Evolutionary conservation across 495 filamentous ascomycete genomes (phyloP).

Genomic region (Venustampulla echinocandica): DNA sequence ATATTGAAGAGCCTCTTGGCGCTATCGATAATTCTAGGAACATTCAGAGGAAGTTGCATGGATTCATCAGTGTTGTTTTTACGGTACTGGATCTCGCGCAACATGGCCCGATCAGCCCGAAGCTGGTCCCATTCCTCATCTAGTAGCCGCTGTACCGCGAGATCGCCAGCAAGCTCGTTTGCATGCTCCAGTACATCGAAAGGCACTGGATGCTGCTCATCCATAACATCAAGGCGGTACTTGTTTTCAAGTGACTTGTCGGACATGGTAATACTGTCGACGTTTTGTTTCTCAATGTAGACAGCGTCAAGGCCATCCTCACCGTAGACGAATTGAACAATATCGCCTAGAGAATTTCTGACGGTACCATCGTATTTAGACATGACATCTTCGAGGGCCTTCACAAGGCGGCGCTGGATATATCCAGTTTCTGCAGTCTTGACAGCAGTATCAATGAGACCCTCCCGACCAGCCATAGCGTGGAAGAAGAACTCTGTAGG

Average conservation of each 20-base stretch:
- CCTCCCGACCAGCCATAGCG: constrained; percentile 99
- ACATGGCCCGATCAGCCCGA: constrained; percentile 59
- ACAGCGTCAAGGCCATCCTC: constrained; percentile 92
- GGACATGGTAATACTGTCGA: constrained; percentile 76
- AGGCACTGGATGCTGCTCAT: constrained; percentile 48
- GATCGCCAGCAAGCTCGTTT: constrained; percentile 76
- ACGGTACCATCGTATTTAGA: constrained; percentile 97
- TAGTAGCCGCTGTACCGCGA: constrained; percentile 71
- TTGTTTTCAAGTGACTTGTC: constrained; percentile 62
- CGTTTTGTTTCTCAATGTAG: constrained; percentile 80
- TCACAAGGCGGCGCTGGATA: constrained; percentile 95
- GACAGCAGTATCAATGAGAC: constrained; percentile 98
- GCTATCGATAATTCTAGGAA: constrained; percentile 80
- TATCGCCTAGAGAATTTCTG: constrained; percentile 90
- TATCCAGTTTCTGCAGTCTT: constrained; percentile 99
- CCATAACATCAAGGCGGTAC: constrained; percentile 94
- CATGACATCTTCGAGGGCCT: constrained; percentile 95
- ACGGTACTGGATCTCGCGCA: constrained; percentile 48
- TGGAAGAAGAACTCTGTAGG: constrained; percentile 99
- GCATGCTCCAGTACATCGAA: constrained; percentile 77
- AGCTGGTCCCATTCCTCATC: constrained; percentile 86
- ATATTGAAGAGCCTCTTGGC: constrained; percentile 86
- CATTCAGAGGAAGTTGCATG: constrained; percentile 87
- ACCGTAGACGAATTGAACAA: constrained; percentile 96
- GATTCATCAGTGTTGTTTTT: constrained; percentile 63